Evolutionary conservation across 768 basidiomycete species (phyloP).

Genomic region (Terana coerulea): DNA sequence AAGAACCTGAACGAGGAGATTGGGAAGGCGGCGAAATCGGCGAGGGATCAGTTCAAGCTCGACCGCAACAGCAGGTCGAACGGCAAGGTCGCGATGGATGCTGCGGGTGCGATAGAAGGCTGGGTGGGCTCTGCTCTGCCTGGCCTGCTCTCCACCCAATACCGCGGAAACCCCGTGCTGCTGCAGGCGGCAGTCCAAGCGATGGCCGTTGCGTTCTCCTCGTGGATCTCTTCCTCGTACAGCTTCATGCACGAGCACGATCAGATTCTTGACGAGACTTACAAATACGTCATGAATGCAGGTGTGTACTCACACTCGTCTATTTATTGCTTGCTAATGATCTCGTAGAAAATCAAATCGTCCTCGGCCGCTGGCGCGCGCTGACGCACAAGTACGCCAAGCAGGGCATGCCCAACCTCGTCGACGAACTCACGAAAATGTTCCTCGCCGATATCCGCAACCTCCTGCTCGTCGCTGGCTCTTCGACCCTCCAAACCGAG

Average conservation of each 20-base stretch:
- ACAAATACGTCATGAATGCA: constrained; percentile 16
- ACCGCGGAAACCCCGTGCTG: constrained; percentile 10
- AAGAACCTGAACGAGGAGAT: constrained; percentile 15
- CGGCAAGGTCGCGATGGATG: constrained; percentile 7
- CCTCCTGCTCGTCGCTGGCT: constrained; percentile 14
- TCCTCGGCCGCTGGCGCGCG: constrained; percentile 15
- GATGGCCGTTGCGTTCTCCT: constrained; percentile 14
- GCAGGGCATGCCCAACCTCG: constrained; percentile 16
- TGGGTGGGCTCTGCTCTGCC: constrained; percentile 15
- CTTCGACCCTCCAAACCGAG: constrained; percentile 8
- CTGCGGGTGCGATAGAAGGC: constrained; percentile 12
- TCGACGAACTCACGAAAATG: constrained; percentile 16
- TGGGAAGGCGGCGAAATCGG: constrained; percentile 10
- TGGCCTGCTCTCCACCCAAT: constrained; percentile 9
- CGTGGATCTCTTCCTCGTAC: constrained; percentile 16
- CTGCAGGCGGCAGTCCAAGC: constrained; percentile 15
- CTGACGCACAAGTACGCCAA: constrained; percentile 16
- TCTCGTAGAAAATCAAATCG: constrained; percentile 8
- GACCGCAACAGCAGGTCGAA: constrained; percentile 2
- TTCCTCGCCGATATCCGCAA: constrained; percentile 14
- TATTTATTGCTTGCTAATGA: not conserved
- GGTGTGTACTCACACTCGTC: not conserved
- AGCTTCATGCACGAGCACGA: constrained; percentile 18
- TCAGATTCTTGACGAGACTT: constrained; percentile 15
- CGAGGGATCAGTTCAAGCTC: constrained; percentile 11